Base-by-base conservation (phyloP, 2,329 filamentous ascomycete species). In the Metarhizium sp. region DNA sequence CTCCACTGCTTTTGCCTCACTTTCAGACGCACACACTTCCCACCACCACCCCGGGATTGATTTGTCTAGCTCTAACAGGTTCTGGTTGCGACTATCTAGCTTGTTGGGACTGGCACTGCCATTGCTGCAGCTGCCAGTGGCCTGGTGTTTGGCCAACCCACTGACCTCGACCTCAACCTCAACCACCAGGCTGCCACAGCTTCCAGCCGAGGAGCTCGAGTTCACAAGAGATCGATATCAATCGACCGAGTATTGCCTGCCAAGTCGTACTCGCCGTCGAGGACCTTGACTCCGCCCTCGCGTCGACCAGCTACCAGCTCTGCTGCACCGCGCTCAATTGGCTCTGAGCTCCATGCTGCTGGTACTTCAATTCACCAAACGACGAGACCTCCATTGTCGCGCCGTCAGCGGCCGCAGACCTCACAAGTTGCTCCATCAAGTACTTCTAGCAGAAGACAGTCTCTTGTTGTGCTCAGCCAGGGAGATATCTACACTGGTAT, bases 71-170 rank as follows among this genome's bases (percentile, higher is more conserved):
- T 61, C 58, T 58, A 59, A 61, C 58, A 54, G 51, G 57, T 50
- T 57, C 61, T 64, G 55, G 60, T 58, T 58, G 57, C 51, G 53
- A 58, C 58, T 57, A 57, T 58, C 51, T 64, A 84, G 81, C 79
- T 84, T 63, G 78, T 83, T 70, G 81, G 80, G 69, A 78, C 80
- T 62, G 79, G 81, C 68, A 80, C 80, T 70, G 80, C 79, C 61
- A 77, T 82, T 67, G 81, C 80, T 70, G 79, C 80, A 64, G 80
- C 80, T 62, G 75, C 79, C 68, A 76, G 74, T 62, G 80, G 81
- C 62, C 71, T 84, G 59, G 78, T 79, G 61, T 82, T 84, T 68
- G 80, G 78, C 61, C 78, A 83, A 67, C 71, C 76, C 48, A 65
- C 70, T 61, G 76, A 80, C 61, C 63, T 71, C 58, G 76, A 80